Percentiles rank a stretch among this genome's conserved stretches.
Evolutionary conservation across 2,329 filamentous ascomycete species (phyloP).

Genomic region (Venturiaceae sp.): DNA sequence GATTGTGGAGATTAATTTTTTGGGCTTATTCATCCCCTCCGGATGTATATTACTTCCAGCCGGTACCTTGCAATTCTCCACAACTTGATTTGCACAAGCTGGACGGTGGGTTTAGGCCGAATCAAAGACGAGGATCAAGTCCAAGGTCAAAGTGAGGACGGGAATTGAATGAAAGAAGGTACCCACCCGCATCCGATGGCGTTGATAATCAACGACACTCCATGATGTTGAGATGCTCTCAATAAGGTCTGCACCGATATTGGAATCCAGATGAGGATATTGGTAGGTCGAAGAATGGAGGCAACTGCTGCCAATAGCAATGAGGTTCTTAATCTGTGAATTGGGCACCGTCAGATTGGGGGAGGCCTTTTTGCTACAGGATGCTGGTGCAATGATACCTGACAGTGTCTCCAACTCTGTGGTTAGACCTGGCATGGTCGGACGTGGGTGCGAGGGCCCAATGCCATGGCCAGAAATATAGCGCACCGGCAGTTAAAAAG

Average conservation of each 20-base stretch:
- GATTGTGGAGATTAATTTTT: slow-evolving; percentile 3
- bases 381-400: background rate
- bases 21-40: slow-evolving; percentile 2
- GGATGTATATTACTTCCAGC: background rate
- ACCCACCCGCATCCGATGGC: slow-evolving; percentile 46
- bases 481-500: slow-evolving; percentile 69
- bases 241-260: slow-evolving; percentile 48
- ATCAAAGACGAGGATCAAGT: too few species aligned
- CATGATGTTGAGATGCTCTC: slow-evolving; percentile 31
- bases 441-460: slow-evolving; percentile 25
- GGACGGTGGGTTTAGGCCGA: background rate
- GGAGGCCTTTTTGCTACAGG: background rate
- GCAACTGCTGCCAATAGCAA: slow-evolving; percentile 71
- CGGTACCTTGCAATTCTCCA: background rate
- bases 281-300: slow-evolving; percentile 81
- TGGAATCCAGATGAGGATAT: slow-evolving; percentile 72
- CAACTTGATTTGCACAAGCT: background rate
- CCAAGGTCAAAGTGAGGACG: too few species aligned
- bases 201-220: slow-evolving; percentile 52
- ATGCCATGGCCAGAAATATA: slow-evolving; percentile 82
- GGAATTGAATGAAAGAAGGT: background rate
- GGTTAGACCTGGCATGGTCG: background rate
- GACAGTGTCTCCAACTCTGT: background rate
- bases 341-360: background rate
- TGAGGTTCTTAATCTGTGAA: slow-evolving; percentile 37